Base-by-base conservation (phyloP, 495 filamentous ascomycete species). In the Cryomyces minteri region DNA sequence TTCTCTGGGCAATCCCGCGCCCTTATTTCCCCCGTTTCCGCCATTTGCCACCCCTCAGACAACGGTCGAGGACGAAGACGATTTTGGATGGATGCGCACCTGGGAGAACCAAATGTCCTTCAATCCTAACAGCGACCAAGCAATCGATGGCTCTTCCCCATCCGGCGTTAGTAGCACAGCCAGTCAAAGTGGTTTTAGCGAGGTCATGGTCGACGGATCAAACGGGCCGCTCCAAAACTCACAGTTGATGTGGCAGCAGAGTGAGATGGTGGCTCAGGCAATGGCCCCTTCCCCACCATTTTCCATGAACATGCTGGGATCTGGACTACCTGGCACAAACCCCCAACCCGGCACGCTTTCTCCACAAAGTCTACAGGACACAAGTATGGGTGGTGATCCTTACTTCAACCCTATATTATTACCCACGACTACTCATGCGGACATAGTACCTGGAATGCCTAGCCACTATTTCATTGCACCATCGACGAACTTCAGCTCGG, bases 121-220 rank as follows among this genome's bases (percentile, higher is more conserved):
- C 60, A 69, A 74, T 47, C 76, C 72, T 43, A 61, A 61, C 28
- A 76, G 78, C 48, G 86, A 93, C 51, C 80, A 77, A 46, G 83
- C 78, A 6, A 72, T 95, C 43, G 90, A 93, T 51, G 85, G 82
- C 37, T 95, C 90, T 8, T 96, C 92, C 5, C 90, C 90, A 6
- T 95, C 88, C 6, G 88, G 82, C 25, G 86, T 94, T 55, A 25
- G 18, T 25, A 94, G 88, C 62, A 90, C 82, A 12, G 82, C 80
- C 30, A 94, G 88, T 55, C 87, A 88, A 52, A 88, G 82, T 61
- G 84, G 81, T 10, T 82, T 92, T 54, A 94, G 85, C 60, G 88
- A 96, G 56, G 74, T 86, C 47, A 88, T 94, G 81, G 66, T 93
- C 37, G 86, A 94, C 58, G 84, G 81, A 5, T 78, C 82, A 8